Evolutionary conservation across 2,329 filamentous ascomycete genomes (phyloP), one percentile per base, ranked within the genome.

Genomic region (Thelonectria blattea): DNA sequence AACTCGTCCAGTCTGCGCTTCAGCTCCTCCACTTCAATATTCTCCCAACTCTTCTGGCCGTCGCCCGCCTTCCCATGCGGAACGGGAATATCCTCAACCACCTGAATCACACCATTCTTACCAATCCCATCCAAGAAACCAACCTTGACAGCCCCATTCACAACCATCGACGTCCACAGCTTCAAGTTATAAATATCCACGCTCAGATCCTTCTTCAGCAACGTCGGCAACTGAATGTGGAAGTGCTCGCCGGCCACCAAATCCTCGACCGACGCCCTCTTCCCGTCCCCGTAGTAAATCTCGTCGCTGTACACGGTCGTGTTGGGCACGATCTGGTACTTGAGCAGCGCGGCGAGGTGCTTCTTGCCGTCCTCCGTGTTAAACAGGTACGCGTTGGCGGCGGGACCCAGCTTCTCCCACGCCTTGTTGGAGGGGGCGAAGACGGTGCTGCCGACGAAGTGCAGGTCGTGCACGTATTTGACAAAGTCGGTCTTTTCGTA

Each of bases 351-450:
- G 65, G 85, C 87, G 17, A 97, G 84, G 73, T 92, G 96, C 74
- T 88, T 88, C 64, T 84, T 80, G 2, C 93, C 93, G 53, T 82
- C 84, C 27, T 85, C 80, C 60, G 89, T 91, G 75, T 84, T 85
- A 83, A 97, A 97, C 4, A 97, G 81, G 82, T 96, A 97, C 20
- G 88, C 91, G 72, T 94, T 96, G 69, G 89, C 85, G 56, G 75
- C 81, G 1, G 85, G 83, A 0, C 92, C 92, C 1, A 97, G 87
- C 65, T 85, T 85, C 68, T 83, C 73, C 79, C 94, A 97, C n/a
- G 93, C 93, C 5, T 77, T 78, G 81, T 97, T 97, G 47, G 84
- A 86, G 0, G 93, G 93, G 0, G 90, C 91, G 70, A 97, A 96
- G 62, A 95, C 73, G 3, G 93, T 97, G 41, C 87, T 87, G 37